A percentile compares a stretch with the other conserved stretches of the same genome.
Evolutionary conservation across 495 filamentous ascomycete genomes (phyloP).

Genomic region (Xylaria flabelliformis): DNA sequence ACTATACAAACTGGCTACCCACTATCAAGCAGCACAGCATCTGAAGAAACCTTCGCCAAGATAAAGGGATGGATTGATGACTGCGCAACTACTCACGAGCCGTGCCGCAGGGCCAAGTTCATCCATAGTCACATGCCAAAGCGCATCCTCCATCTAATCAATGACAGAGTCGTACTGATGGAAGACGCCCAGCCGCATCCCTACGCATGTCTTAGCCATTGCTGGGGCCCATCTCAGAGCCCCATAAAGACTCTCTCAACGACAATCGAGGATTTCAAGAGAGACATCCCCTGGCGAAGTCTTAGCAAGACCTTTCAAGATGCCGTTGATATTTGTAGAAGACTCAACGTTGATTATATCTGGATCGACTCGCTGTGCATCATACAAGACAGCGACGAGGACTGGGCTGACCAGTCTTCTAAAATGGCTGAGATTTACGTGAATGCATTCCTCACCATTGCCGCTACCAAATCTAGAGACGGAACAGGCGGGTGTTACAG

Average conservation of each 20-base stretch:
- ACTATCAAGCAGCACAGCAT: neutral
- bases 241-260: conserved; percentile 9
- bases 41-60: neutral
- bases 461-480: conserved; percentile 8
- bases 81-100: neutral
- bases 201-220: conserved; percentile 26
- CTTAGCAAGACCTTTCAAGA: conserved; percentile 37
- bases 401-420: conserved; percentile 26
- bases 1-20: neutral
- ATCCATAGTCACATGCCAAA: neutral
- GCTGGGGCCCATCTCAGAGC: conserved; percentile 15
- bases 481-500: conserved; percentile 11
- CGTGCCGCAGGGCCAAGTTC: neutral
- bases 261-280: conserved; percentile 16
- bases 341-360: conserved; percentile 34
- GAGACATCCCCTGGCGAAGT: conserved; percentile 8
- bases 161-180: neutral
- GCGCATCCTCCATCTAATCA: neutral
- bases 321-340: conserved; percentile 31
- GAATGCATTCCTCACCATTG: conserved; percentile 9
- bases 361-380: conserved; percentile 48
- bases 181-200: neutral
- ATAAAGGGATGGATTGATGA: neutral
- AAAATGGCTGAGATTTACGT: neutral
- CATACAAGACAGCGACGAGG: conserved; percentile 37